Percentiles rank a stretch among this genome's conserved stretches.
Conservation (phyloP, 257 asterid species). For the Solanum chiquidenum region DNA sequence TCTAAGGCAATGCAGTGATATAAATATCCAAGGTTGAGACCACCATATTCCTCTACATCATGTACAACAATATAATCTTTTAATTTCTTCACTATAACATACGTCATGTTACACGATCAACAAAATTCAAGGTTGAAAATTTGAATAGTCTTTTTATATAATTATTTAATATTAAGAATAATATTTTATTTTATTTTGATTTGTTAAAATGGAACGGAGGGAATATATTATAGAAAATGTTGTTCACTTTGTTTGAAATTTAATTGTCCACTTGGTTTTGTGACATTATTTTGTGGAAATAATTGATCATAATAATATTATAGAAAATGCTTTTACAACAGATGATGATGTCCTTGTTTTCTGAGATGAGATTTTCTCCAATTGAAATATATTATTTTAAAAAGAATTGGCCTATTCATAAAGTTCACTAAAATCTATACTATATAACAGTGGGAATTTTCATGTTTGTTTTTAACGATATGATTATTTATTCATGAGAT, state of each 20-base stretch:
- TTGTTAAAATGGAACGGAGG: background rate
- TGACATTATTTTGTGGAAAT: background rate
- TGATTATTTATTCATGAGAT: background rate
- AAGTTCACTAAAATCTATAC: background rate
- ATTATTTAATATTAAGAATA: no score
- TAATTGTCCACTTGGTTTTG: background rate
- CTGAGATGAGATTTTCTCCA: background rate
- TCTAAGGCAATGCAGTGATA: constrained; percentile 98
- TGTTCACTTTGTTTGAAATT: background rate
- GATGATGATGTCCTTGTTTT: background rate
- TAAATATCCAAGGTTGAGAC: constrained; percentile 93
- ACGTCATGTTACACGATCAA: background rate
- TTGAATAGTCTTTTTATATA: no score
- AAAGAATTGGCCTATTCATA: background rate
- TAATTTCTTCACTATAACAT: no score
- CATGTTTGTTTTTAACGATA: background rate
- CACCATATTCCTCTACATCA: constrained; percentile 81
- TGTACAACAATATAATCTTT: background rate
- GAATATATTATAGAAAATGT: background rate
- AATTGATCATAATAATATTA: background rate
- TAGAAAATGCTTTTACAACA: background rate
- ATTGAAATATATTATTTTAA: no score
- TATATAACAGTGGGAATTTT: background rate
- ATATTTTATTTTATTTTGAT: no score
- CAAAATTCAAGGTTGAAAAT: background rate